Evolutionary conservation across 2,329 filamentous ascomycete genomes (phyloP).

Genomic region (Paraconiothyrium brasiliense): DNA sequence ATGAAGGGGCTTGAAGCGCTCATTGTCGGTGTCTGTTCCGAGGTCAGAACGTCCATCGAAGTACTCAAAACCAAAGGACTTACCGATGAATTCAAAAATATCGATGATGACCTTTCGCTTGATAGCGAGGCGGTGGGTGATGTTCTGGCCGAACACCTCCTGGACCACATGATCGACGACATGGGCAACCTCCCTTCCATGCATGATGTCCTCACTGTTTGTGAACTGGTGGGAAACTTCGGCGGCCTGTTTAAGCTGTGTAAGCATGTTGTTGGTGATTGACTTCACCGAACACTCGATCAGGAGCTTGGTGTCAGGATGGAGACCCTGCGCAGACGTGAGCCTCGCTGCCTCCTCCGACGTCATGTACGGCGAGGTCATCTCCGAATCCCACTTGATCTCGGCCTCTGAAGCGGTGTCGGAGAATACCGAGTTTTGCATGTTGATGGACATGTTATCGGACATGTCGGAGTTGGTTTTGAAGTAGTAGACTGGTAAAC

Average conservation of each 20-base stretch:
- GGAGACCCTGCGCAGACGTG: neutral
- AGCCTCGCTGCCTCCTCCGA: neutral
- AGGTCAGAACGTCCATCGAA: neutral
- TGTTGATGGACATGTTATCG: too few relatives aligned
- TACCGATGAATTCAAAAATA: neutral
- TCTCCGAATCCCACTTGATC: neutral
- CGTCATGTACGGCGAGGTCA: neutral
- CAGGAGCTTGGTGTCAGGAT: neutral
- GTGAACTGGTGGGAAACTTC: neutral
- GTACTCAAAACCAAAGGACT: neutral
- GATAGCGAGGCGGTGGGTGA: neutral
- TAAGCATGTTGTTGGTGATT: neutral
- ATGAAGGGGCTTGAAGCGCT: neutral
- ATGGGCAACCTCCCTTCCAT: too few relatives aligned
- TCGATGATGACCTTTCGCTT: conserved; percentile 1
- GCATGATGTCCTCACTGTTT: neutral
- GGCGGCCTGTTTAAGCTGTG: neutral
- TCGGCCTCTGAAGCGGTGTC: neutral
- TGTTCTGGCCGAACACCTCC: too few relatives aligned
- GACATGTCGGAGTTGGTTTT: too few relatives aligned
- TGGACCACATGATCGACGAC: neutral
- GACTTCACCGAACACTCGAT: neutral
- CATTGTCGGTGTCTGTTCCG: neutral
- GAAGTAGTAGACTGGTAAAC: too few relatives aligned
- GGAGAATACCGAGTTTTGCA: too few relatives aligned